Evolutionary conservation across 257 asterid species (phyloP), one percentile per base, ranked within the genome.

Genomic region (Lithospermum erythrorhizon): DNA sequence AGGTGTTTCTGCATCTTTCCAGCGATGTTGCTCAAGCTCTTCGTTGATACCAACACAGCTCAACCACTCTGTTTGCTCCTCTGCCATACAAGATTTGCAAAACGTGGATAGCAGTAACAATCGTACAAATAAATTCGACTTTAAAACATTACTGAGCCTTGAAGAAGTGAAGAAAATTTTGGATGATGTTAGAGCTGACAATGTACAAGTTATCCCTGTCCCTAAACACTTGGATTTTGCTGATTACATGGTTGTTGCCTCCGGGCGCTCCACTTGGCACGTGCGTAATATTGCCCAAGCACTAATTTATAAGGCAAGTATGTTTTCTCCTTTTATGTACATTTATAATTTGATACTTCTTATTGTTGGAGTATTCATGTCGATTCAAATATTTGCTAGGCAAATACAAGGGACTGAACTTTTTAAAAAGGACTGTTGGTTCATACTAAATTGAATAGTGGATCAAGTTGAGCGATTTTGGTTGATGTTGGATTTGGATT

Each of bases 211-310:
- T 27, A 61, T 91, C 18, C 82, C 78, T n/a, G 79, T 89, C 17
- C 87, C 93, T 15, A 74, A 73, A 41, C 80, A 78, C 60, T 80
- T 70, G 57, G 89, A 91, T 65, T 84, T 81, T 68, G 80, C 89
- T 25, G 98, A 91, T 78, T 79, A 76, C 78, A 81, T 88, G 88
- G 91, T 91, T 55, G 62, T 91, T 65, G 96, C 96, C 77, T 83
- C 98, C 2, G 96, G 94, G 35, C 82, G 95, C 45, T 91, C 98
- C 13, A 82, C 90, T 45, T 90, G 98, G 98, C 98, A 91, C 69
- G 98, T 87, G 17, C 90, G 96, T 30, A 91, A 91, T 29, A 91
- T 91, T 67, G 85, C 93, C 72, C 98, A 88, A 75, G 96, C 98
- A 61, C 87, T 88, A 61, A 57, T 91, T 55, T 82, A 84, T 80